These are phyloP conservation scores for Kickxella alabastrina DNA, from an alignment of 192 early-diverging fungal genomes.

Conservation along the genomic window DNA sequence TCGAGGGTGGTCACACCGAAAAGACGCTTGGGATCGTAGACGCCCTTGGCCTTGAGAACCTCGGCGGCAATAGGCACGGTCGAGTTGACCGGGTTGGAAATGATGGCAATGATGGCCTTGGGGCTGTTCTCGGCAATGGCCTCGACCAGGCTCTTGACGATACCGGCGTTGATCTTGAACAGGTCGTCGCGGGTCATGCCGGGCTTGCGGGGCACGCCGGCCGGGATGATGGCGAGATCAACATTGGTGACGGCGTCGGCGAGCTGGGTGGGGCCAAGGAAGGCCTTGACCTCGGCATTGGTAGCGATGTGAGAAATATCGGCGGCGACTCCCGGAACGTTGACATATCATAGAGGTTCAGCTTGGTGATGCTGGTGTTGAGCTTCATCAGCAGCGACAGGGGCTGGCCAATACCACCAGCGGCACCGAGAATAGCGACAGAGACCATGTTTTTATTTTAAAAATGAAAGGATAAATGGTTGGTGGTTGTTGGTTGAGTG, in stretches of 20 bases:
- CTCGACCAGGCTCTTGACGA: constrained; percentile 78
- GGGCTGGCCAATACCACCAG: constrained; percentile 96
- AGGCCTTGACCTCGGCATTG: constrained; percentile 66
- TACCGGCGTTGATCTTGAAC: constrained; percentile 97
- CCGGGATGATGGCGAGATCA: constrained; percentile 83
- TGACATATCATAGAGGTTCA: constrained; percentile 97
- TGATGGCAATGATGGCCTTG: constrained; percentile 79
- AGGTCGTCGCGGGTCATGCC: constrained; percentile 99
- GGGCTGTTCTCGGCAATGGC: constrained; percentile 77
- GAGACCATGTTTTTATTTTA: constrained; percentile 48
- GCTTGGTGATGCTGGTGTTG: constrained; percentile 76
- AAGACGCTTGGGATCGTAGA: constrained; percentile 82
- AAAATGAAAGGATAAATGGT: constrained; percentile 1
- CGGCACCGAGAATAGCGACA: constrained; percentile 65
- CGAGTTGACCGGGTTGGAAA: constrained; percentile 98
- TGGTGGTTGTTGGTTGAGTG: too few relatives aligned
- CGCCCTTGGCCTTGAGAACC: constrained; percentile 84
- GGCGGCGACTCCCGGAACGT: constrained; percentile 94
- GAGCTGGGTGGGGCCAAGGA: constrained; percentile 64
- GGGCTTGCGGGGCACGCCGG: constrained; percentile 97
- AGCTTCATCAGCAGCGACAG: constrained; percentile 92
- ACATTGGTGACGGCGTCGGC: constrained; percentile 64
- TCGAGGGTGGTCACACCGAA: constrained; percentile 96
- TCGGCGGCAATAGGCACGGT: constrained; percentile 95
- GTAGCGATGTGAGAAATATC: constrained; percentile 93